Evolutionary conservation across 2,329 filamentous ascomycete genomes (phyloP), one percentile per base, ranked within the genome.

Genomic region (Coniochaeta sp.): DNA sequence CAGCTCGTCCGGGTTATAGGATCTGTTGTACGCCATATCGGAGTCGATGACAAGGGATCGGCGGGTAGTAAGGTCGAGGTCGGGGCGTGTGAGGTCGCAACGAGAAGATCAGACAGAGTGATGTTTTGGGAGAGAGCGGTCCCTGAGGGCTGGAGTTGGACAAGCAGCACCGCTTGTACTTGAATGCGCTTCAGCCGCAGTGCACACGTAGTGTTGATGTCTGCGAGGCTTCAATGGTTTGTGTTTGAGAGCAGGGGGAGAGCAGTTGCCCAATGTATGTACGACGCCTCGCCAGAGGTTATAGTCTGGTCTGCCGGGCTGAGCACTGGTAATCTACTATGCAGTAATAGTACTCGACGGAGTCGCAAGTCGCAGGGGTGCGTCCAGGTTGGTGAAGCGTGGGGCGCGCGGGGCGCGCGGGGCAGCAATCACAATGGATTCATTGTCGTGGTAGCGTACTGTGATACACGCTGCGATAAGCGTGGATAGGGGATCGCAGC

Each of bases 1-100:
- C 65, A 99, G 86, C 72, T 92, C 90, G 79, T 99, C 93, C 36
- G 93, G 93, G 74, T 99, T 96, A 79, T 92, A 95, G 60, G 89
- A 85, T 74, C 87, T 87, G 77, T 96, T 96, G 82, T 98, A 98
- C 60, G 93, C 93, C 93, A 98, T 98, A 17, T 26, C 54, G 63
- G 60, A 42, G 54, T 5, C 16, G 34, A 22, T 30, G 22, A 9
- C 22, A 30, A n/a, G 47, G 47, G 24, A 52, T 5, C 24, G 30
- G 12, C 10, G 17, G 47, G 26, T 3, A 4, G n/a, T 24, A 24
- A 47, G 42, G 42, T 47, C 19, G 42, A 24, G 26, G 22, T 52
- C 22, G 47, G 47, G 47, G 17, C 4, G 2, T 7, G 47, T n/a
- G 17, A n/a, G 26, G 47, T 52, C 16, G 47, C 47, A 52, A 52